Base-by-base conservation (phyloP, 1,284 basidiomycete species). In the Trametes versicolor region DNA sequence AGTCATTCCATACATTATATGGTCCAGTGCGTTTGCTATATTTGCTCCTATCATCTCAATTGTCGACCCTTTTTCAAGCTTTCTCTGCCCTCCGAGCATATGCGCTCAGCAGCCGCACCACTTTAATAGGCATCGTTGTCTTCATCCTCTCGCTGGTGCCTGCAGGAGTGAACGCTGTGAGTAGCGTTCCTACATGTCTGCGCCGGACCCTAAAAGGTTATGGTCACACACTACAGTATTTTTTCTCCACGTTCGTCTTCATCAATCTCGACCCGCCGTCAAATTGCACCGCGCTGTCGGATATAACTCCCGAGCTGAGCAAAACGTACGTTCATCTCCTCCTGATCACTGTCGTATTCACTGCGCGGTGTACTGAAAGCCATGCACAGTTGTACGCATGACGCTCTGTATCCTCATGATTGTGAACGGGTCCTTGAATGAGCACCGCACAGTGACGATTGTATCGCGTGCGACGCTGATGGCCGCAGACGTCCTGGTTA, bases 231-330 rank as follows among this genome's bases (percentile, higher is more conserved):
- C 15, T 29, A n/a, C 48, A 62, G 61, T 62, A 62, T 39, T 62
- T 62, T 49, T 57, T 62, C 39, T 62, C 61, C 1, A 62, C 61
- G 17, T 62, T 62, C 49, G 52, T 49, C 4, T 62, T 62, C 39
- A 17, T 57, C 9, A 37, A 62, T 3, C 41, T 62, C 19, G 23
- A 37, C 21, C 27, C 61, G 15, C 61, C 61, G 4, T 57, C 54
- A 7, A 62, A 62, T 32, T 62, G 61, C 39, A 57, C 61, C 12
- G 61, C 54, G 39, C 50, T 62, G n/a, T 62, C 61, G n/a, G 54
- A 51, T 39, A 62, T 62, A 48, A 62, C 54, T 13, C 53, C 54
- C 13, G 19, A 45, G 15, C 49, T 62, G 12, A 62, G 61, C 37
- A 62, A 55, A 57, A 45, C n/a, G 61, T 62, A 27, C 13, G 61